Conservation (phyloP, 2,329 filamentous ascomycete genomes). For the Penicillium italicum region DNA sequence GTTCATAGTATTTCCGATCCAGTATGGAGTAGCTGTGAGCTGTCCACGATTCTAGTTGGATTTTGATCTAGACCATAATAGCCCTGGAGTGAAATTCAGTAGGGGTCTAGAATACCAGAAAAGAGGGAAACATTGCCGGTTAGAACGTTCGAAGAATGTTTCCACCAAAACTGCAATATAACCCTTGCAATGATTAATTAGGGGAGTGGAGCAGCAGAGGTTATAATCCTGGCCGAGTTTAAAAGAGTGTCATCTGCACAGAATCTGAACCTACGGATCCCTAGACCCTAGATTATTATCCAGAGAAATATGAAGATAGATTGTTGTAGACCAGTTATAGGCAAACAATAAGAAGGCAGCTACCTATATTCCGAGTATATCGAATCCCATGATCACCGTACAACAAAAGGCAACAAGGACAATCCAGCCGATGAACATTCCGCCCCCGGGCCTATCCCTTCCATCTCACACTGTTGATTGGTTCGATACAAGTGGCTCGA, state of each 20-base stretch:
- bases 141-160: slow-evolving; percentile 9
- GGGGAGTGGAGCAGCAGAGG: slow-evolving; percentile 2
- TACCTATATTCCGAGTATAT: not conserved
- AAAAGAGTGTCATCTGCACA: not conserved
- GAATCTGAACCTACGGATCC: not conserved
- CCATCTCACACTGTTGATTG: slow-evolving; percentile 12
- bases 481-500: not conserved
- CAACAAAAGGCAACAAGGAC: not conserved
- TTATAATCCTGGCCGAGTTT: slow-evolving; percentile 3
- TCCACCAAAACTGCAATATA: not conserved
- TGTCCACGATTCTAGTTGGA: not conserved
- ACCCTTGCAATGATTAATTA: slow-evolving; percentile 8
- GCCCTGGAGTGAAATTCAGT: not conserved
- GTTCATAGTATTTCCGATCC: not conserved
- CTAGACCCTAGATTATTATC: too few relatives aligned
- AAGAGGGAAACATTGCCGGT: not conserved
- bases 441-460: slow-evolving; percentile 18
- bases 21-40: not conserved
- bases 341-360: not conserved
- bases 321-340: not conserved
- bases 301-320: not conserved
- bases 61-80: not conserved
- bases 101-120: slow-evolving; percentile 6
- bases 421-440: slow-evolving; percentile 23
- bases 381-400: not conserved